Evolutionary conservation across 495 filamentous ascomycete species (phyloP).

Genomic region (Pyronema domesticum): DNA sequence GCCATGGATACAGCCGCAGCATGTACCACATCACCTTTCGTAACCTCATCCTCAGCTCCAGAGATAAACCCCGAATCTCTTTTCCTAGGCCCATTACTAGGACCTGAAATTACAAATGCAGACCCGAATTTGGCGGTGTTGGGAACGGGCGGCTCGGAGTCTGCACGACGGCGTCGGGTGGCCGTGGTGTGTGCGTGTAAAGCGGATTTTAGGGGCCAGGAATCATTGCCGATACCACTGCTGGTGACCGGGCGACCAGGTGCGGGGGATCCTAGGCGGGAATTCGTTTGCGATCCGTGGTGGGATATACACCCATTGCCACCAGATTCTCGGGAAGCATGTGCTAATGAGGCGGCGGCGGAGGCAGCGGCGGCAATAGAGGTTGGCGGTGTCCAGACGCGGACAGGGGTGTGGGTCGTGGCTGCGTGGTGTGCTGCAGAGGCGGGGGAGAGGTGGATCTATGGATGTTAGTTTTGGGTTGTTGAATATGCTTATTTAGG

Average conservation of each 20-base stretch:
- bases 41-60: constrained; percentile 3
- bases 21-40: constrained; percentile 13
- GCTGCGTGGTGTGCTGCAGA: constrained; percentile 16
- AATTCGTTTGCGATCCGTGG: background rate
- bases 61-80: background rate
- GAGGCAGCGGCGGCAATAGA: constrained; percentile 17
- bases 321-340: constrained; percentile 6
- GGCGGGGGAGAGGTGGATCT: background rate
- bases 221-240: no score
- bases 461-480: no score
- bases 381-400: constrained; percentile 14
- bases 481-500: constrained; percentile 11
- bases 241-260: no score
- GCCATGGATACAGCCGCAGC: constrained; percentile 20
- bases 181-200: constrained; percentile 12
- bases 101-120: background rate
- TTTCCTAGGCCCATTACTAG: no score
- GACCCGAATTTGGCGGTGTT: background rate
- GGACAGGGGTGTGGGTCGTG: constrained; percentile 11
- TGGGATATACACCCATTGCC: background rate
- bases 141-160: background rate
- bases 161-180: background rate
- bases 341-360: constrained; percentile 19
- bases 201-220: constrained; percentile 17
- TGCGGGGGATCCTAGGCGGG: background rate